A percentile compares a stretch with the other conserved stretches of the same genome.
phyloP scores from a whole-genome alignment of 73 alveolate species.

The Paramecium pentaurelia region DNA sequence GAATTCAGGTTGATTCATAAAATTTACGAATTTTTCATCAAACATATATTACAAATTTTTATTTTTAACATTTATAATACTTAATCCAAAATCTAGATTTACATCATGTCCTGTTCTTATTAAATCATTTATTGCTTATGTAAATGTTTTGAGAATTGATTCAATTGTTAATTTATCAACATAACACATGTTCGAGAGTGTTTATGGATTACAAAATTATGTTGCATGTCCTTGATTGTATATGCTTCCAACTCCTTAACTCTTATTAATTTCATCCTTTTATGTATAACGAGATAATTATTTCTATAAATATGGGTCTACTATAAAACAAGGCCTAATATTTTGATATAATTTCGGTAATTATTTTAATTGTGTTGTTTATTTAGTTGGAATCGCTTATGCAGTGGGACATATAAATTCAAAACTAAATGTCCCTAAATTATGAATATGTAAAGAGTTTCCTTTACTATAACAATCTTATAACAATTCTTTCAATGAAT shows the following conservation, averaged over 20 bases:
- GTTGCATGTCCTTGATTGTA: not conserved
- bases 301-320: not conserved
- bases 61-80: not conserved
- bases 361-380: not conserved
- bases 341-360: not conserved
- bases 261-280: not conserved
- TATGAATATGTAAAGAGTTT: not conserved
- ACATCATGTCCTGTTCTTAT: not conserved
- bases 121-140: not conserved
- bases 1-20: not conserved
- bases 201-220: slow-evolving; percentile 9
- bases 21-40: not conserved
- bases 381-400: not conserved
- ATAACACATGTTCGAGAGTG: not conserved
- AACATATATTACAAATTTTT: not conserved
- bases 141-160: not conserved
- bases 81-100: not conserved
- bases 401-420: not conserved
- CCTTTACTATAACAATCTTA: not conserved
- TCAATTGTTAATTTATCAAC: not conserved
- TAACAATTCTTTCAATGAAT: not conserved
- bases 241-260: not conserved
- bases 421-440: slow-evolving; percentile 24
- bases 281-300: not conserved
- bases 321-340: not conserved